Base-by-base conservation (phyloP, 2,329 filamentous ascomycete genomes). In the Exophiala spinifera region DNA sequence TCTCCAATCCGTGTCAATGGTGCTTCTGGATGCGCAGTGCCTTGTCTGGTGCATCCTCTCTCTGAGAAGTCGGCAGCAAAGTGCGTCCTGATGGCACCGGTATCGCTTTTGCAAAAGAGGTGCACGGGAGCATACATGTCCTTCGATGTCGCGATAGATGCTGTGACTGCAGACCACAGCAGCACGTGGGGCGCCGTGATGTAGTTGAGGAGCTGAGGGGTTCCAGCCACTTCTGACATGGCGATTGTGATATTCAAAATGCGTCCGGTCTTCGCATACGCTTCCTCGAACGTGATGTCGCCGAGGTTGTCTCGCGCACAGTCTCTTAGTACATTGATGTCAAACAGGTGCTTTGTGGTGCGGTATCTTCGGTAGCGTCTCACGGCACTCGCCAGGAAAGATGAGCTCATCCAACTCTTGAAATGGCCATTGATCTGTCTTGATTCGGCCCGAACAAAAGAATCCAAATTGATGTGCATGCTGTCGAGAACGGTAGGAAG, bases 231-330 rank as follows among this genome's bases (percentile, higher is more conserved):
- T 15, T 89, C 89, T 1, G 89, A 88, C 2, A 88, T 90, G 0
- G 91, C 96, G 4, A 97, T 91, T 55, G 89, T 91, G 37, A 97
- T 96, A 69, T 96, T 97, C 66, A 96, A 82, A 57, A 96, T 92
- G 55, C 91, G 82, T 23, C 90, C 83, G 0, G 91, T 96, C n/a
- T 91, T 86, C 66, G 96, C 95, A 74, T 97, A 96, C 0, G 91
- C 90, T 70, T 97, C 92, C 66, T 92, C 89, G 63, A 97, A 97
- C 0, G 92, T 97, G 64, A 96, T 86, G 64, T 96, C 89, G 33
- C 91, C 91, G 3, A 96, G 79, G 64, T 94, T 76, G 31, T 79
- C 79, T 52, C 83, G 82, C 88, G 96, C 94, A 6, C 95, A 90
- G 44, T 86, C 80, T 1, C 82, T 85, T 44, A 96, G 75, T 68